phyloP scores from a whole-genome alignment of 2,329 filamentous ascomycete species.

The Monilinia fructigena region DNA sequence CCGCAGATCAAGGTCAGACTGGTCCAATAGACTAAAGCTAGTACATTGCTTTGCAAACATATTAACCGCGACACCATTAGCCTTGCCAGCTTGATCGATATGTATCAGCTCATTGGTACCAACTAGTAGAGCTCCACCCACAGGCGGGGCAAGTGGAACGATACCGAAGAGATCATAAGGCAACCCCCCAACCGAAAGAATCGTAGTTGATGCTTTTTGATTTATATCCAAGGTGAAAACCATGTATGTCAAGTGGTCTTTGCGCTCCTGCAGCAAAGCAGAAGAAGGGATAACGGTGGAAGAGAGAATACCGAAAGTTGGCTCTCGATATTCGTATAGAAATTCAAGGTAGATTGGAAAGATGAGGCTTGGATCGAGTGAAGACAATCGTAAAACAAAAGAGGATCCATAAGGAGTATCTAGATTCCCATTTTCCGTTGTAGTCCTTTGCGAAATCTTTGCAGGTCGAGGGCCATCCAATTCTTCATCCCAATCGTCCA shows the following conservation, averaged over 20 bases:
- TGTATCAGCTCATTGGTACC: slow-evolving; percentile 91
- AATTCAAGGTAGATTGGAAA: slow-evolving; percentile 92
- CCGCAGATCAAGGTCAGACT: slow-evolving; percentile 74
- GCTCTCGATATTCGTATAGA: slow-evolving; percentile 93
- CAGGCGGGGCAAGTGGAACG: slow-evolving; percentile 76
- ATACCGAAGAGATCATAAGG: slow-evolving; percentile 86
- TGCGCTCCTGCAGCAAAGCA: slow-evolving; percentile 70
- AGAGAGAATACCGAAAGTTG: slow-evolving; percentile 92
- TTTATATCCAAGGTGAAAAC: slow-evolving; percentile 95
- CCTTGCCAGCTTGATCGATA: slow-evolving; percentile 91
- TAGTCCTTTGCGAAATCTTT: slow-evolving; percentile 40
- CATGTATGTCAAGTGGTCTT: slow-evolving; percentile 84
- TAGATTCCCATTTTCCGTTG: slow-evolving; percentile 41
- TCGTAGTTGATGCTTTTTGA: slow-evolving; percentile 87
- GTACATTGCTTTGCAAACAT: slow-evolving; percentile 81
- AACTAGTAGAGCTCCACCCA: slow-evolving; percentile 83
- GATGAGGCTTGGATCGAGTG: slow-evolving; percentile 81
- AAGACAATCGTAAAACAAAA: slow-evolving; percentile 87
- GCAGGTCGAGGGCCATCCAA: slow-evolving; percentile 65
- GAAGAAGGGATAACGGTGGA: slow-evolving; percentile 71
- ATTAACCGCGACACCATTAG: slow-evolving; percentile 90
- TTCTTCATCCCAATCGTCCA: slow-evolving; percentile 87
- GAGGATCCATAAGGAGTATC: slow-evolving; percentile 79
- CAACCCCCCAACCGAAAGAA: slow-evolving; percentile 79
- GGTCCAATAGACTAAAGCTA: slow-evolving; percentile 80